Evolutionary conservation across 2,329 filamentous ascomycete species (phyloP).

Genomic region (Ophiostoma ips): DNA sequence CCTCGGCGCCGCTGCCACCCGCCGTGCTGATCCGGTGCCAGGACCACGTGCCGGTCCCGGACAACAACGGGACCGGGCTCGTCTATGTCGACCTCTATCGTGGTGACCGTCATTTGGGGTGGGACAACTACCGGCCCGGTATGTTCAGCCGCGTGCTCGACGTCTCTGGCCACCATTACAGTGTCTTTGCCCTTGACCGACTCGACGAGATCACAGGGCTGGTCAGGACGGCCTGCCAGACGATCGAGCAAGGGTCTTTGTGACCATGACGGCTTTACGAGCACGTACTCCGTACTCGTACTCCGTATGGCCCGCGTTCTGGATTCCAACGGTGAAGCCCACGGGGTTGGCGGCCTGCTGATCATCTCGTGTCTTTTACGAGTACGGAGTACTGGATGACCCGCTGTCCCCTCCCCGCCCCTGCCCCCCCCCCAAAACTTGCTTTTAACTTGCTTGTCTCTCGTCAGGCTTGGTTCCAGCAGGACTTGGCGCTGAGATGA

Average conservation of each 20-base stretch:
- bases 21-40: constrained; percentile 32
- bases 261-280: too few relatives aligned
- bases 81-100: constrained; percentile 30
- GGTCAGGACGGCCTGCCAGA: constrained; percentile 18
- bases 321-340: too few relatives aligned
- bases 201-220: constrained; percentile 17
- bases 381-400: too few relatives aligned
- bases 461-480: background rate
- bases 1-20: constrained; percentile 21
- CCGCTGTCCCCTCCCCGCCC: too few relatives aligned
- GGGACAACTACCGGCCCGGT: constrained; percentile 31
- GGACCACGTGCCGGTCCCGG: constrained; percentile 24
- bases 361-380: background rate
- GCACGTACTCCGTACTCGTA: too few relatives aligned
- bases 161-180: constrained; percentile 38
- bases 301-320: too few relatives aligned
- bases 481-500: too few relatives aligned
- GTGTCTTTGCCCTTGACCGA: constrained; percentile 25
- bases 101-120: constrained; percentile 30
- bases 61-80: constrained; percentile 13
- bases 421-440: too few relatives aligned
- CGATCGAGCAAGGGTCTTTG: constrained; percentile 16
- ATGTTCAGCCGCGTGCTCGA: constrained; percentile 33
- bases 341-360: too few relatives aligned
- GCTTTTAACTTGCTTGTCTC: background rate